A percentile compares a stretch with the other conserved stretches of the same genome.
Conservation (phyloP, 2,329 filamentous ascomycete species). For the Claviceps paspali region DNA sequence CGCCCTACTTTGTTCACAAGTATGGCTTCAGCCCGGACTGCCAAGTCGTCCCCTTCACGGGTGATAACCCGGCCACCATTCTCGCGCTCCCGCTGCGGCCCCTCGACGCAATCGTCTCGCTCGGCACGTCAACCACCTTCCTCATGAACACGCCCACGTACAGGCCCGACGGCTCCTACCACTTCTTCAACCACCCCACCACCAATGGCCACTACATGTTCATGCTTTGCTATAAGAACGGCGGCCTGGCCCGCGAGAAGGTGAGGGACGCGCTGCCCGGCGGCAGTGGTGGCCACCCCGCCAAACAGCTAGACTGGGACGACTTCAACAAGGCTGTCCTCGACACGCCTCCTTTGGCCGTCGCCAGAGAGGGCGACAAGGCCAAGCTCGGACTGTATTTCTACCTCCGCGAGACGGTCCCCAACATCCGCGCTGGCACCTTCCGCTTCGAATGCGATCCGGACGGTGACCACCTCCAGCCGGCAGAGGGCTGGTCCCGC, state of each 20-base stretch:
- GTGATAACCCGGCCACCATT: conserved; percentile 93
- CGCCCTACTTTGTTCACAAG: conserved; percentile 60
- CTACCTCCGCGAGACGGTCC: conserved; percentile 86
- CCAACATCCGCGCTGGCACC: conserved; percentile 71
- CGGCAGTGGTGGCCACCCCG: conserved; percentile 8
- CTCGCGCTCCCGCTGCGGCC: conserved; percentile 75
- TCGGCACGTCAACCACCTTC: conserved; percentile 93
- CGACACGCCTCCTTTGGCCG: conserved; percentile 52
- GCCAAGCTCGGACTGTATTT: conserved; percentile 91
- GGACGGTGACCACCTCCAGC: conserved; percentile 35
- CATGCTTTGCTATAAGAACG: conserved; percentile 99
- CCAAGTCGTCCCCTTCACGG: conserved; percentile 73
- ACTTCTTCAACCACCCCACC: conserved; percentile 97
- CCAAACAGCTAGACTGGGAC: conserved; percentile 45
- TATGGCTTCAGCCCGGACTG: conserved; percentile 68
- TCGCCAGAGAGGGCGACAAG: conserved; percentile 34
- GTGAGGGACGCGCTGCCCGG: conserved; percentile 67
- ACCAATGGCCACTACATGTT: conserved; percentile 93
- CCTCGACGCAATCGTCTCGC: conserved; percentile 82
- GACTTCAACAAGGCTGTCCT: conserved; percentile 64
- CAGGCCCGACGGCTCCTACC: conserved; percentile 76
- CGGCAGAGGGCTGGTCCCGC: conserved; percentile 26
- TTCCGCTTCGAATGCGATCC: conserved; percentile 61
- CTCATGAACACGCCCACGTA: conserved; percentile 93
- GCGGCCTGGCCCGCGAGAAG: conserved; percentile 79